Base-by-base conservation (phyloP, 1,139 yeast species). In the Yarrowia galli region DNA sequence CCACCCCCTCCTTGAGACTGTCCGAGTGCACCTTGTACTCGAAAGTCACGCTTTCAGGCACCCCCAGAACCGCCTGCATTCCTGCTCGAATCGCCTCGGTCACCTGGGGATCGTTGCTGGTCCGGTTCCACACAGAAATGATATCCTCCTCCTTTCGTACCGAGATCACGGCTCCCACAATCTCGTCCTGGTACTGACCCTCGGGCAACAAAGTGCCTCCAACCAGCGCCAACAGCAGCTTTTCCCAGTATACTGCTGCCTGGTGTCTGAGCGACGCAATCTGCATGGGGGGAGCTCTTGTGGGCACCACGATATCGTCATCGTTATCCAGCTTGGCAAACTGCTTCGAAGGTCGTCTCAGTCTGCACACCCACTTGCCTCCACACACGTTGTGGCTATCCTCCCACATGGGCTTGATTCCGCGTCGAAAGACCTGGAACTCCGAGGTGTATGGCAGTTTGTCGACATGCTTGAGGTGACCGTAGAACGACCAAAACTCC, bases 331-430 rank as follows among this genome's bases (percentile, higher is more conserved):
- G 22, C 22, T 63, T 65, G 43, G 69, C 63, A 43, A 35, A 35
- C 51, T 65, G 67, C 49, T 60, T 64, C 32, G 64, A 68, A 16
- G 77, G 77, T 38, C 80, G 73, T 54, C 73, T 72, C 65, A 87
- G 82, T 70, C 88, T 80, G 72, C 86, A 83, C 45, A 85, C 84
- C 91, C 91, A 88, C 72, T 89, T 81, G 2, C 92, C 92, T 51
- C 91, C 91, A 67, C 82, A 79, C 63, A 83, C 77, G 74, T 88
- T 87, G 68, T 82, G 80, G 2, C 91, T 89, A 74, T 88, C 91
- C 75, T 88, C 91, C 90, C 91, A 87, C 69, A 87, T 85, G 22
- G 92, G 92, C 73, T 84, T 85, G 56, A 88, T 84, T 2, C 90
- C 90, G 60, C 84, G 80, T 72, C 87, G 85, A 77, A 88, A 88